Percentiles rank a stretch among this genome's conserved stretches.
Evolutionary conservation across 306 rosid genomes (phyloP).

Genomic region (Phaseolus lunatus): DNA sequence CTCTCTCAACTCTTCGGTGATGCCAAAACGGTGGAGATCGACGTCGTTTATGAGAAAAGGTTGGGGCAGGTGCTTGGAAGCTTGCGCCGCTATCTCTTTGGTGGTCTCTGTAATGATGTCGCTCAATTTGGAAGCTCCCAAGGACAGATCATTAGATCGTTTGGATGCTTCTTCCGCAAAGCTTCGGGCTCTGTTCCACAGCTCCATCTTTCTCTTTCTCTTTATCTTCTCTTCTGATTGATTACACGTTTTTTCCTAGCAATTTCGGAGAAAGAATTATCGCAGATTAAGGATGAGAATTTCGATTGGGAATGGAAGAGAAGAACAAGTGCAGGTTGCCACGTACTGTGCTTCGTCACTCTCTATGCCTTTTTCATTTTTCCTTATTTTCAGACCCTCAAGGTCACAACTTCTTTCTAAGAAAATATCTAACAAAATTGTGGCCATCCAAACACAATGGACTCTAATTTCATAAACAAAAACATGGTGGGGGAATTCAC

Average conservation of each 20-base stretch:
- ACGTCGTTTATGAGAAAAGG: slow-evolving; percentile 16
- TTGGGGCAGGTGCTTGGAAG: slow-evolving; percentile 54
- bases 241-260: no score
- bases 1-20: slow-evolving; percentile 69
- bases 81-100: slow-evolving; percentile 65
- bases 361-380: no score
- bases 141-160: slow-evolving; percentile 56
- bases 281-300: not conserved
- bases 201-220: slow-evolving; percentile 56
- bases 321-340: not conserved
- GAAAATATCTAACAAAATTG: no score
- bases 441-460: no score
- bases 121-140: slow-evolving; percentile 52
- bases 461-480: no score
- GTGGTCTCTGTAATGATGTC: slow-evolving; percentile 58
- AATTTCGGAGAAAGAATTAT: not conserved
- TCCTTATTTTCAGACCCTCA: no score
- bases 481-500: no score
- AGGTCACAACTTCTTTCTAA: no score
- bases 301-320: not conserved
- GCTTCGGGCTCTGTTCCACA: slow-evolving; percentile 78
- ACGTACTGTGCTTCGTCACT: no score
- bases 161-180: slow-evolving; percentile 73
- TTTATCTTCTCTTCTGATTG: slow-evolving; percentile 26
- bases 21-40: slow-evolving; percentile 56